Evolutionary conservation across 2,329 filamentous ascomycete genomes (phyloP).

Genomic region (Chaetomium sp.): DNA sequence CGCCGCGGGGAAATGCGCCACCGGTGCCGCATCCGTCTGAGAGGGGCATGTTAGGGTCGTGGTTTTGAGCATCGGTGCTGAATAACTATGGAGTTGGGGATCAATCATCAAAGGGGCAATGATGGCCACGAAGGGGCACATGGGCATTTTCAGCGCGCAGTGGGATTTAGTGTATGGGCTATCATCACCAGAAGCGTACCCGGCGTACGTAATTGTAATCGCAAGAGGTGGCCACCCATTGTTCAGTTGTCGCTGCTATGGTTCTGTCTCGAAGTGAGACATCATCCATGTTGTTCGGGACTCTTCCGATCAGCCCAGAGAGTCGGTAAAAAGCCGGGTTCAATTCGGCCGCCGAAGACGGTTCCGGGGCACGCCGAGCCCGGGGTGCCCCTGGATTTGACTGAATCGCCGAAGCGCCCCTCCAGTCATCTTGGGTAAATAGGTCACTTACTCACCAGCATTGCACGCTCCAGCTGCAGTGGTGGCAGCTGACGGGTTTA

Average conservation of each 20-base stretch:
- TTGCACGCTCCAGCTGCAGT: not conserved
- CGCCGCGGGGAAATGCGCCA: slow-evolving; percentile 46
- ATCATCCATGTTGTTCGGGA: not conserved
- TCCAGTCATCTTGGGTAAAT: slow-evolving; percentile 19
- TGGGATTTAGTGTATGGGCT: not conserved
- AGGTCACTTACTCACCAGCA: not conserved
- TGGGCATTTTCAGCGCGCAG: slow-evolving; percentile 12
- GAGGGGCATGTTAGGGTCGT: slow-evolving; percentile 36
- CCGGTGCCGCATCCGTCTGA: slow-evolving; percentile 53
- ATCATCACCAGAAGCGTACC: slow-evolving; percentile 9
- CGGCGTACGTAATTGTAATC: slow-evolving; percentile 14
- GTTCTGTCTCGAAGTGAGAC: not conserved
- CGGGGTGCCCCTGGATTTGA: slow-evolving; percentile 2
- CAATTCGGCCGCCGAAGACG: not conserved
- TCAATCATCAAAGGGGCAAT: not conserved
- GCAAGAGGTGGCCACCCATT: not conserved
- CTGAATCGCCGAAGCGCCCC: not conserved
- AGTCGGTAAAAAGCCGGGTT: not conserved
- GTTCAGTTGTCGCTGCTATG: not conserved
- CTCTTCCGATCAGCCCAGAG: not conserved
- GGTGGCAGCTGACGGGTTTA: not conserved
- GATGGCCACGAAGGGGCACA: not conserved
- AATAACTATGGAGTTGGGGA: not conserved
- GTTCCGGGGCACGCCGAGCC: not conserved
- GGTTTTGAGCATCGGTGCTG: slow-evolving; percentile 8